Conservation (phyloP, 257 asterid genomes). For the Echites panduratus region DNA sequence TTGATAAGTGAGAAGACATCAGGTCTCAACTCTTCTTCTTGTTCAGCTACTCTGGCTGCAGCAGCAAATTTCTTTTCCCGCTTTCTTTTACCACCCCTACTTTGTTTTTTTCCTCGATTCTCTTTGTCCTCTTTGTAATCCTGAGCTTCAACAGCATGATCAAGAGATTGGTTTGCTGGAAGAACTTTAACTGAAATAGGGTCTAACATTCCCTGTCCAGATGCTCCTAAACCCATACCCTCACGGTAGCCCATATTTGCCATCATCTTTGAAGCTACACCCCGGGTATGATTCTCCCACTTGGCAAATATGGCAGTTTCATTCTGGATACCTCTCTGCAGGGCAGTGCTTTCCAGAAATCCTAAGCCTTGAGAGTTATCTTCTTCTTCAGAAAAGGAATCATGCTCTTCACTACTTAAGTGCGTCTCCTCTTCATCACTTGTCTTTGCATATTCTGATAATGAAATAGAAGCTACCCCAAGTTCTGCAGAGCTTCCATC, state of each 20-base stretch:
- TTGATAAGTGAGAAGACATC: conserved; percentile 81
- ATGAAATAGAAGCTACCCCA: conserved; percentile 54
- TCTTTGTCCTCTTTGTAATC: conserved; percentile 34
- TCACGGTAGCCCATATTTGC: conserved; percentile 96
- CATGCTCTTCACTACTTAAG: conserved; percentile 43
- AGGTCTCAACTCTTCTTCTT: conserved; percentile 53
- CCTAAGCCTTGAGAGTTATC: conserved; percentile 62
- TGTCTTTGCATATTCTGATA: conserved; percentile 51
- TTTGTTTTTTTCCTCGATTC: conserved; percentile 46
- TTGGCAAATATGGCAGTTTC: conserved; percentile 78
- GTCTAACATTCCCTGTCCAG: conserved; percentile 83
- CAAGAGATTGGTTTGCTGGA: conserved; percentile 77
- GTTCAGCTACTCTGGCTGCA: conserved; percentile 62
- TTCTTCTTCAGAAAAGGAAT: conserved; percentile 54
- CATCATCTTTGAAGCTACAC: conserved; percentile 97
- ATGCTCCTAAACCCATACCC: conserved; percentile 96
- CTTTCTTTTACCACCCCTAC: conserved; percentile 87
- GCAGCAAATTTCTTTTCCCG: conserved; percentile 80
- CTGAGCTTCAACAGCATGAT: conserved; percentile 49
- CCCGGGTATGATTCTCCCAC: conserved; percentile 99
- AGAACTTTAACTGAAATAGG: conserved; percentile 74
- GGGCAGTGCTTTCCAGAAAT: conserved; percentile 46
- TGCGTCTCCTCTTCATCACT: conserved; percentile 64
- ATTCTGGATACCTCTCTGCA: conserved; percentile 71
- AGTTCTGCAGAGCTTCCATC: conserved; percentile 73